phyloP scores from a whole-genome alignment of 306 rosid species.

The Fagus crenata region DNA sequence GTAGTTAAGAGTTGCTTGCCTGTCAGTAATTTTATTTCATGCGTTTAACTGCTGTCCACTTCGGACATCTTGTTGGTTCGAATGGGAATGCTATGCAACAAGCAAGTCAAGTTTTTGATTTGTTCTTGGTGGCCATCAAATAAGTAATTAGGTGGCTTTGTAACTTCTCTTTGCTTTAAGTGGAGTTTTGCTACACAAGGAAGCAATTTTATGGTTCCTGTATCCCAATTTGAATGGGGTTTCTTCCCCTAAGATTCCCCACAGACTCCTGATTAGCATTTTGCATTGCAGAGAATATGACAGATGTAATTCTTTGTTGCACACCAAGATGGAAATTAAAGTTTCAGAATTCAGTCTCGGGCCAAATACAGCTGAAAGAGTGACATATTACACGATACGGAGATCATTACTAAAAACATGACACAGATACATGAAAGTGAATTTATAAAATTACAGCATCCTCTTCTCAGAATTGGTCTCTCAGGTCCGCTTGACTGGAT shows the following conservation, averaged over 20 bases:
- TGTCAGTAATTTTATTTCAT: background rate
- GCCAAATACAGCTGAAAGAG: conserved; percentile 31
- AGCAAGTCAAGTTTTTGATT: background rate
- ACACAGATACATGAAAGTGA: conserved; percentile 32
- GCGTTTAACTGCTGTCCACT: background rate
- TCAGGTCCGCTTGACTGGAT: conserved; percentile 87
- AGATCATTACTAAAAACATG: conserved; percentile 35
- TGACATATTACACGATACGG: conserved; percentile 42
- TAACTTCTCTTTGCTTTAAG: no score
- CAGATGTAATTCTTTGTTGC: conserved; percentile 6
- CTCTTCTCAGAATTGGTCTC: conserved; percentile 23
- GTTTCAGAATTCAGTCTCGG: conserved; percentile 33
- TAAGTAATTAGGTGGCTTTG: background rate
- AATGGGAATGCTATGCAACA: background rate
- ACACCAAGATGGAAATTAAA: conserved; percentile 3
- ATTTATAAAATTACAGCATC: conserved; percentile 13
- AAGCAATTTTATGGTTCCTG: background rate
- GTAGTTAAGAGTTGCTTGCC: background rate
- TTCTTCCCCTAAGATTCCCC: conserved; percentile 7
- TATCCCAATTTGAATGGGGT: background rate
- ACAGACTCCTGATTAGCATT: background rate
- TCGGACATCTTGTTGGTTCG: background rate
- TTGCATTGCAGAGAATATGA: conserved; percentile 10
- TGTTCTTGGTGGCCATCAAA: background rate
- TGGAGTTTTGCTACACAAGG: background rate